Evolutionary conservation across 2,329 filamentous ascomycete species (phyloP), one percentile per base, ranked within the genome.

Genomic region (Arthrobotrys musiformis): DNA sequence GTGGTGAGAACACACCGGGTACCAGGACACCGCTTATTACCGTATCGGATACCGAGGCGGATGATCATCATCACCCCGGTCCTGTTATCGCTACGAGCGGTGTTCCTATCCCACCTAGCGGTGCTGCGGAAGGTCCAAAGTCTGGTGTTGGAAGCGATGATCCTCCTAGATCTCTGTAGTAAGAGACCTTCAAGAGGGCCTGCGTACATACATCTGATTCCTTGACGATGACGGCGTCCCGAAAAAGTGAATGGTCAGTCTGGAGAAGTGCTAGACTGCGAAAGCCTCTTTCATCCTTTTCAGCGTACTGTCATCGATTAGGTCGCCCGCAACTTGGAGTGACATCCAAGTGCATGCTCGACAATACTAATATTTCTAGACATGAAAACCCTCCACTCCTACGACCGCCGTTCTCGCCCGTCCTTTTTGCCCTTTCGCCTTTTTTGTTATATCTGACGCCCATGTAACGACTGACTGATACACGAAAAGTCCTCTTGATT

Each of bases 1-100:
- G 72, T 63, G 54, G 30, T 40, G 72, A 76, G 26, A 76, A 76
- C 37, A 64, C 72, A 22, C 72, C 72, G n/a, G 72, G 72, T 15
- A 76, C 64, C 13, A 58, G 64, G n/a, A 76, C 72, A 6, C 72
- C 72, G 19, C 48, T 63, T 19, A 76, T 76, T 22, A 76, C 58
- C 2, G 64, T 76, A 15, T 76, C 72, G 30, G 72, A 76, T 63
- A 70, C 56, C 24, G 72, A 76, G 46, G n/a, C 48, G 28, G 72
- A 76, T 24, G 50, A 52, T 22, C 7, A 61, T n/a, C 52, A 68
- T n/a, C 62, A 74, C 11, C 64, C 72, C 24, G 64, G 48, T 13
- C 72, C 72, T 15, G 64, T 69, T 19, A 76, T 69, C 19, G 40
- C 56, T 42, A 76, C 72, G n/a, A 69, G 56, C 30, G 72, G 72